Conservation (phyloP, 176 grass and related monocot genomes). For the Pontederia paniculata region DNA sequence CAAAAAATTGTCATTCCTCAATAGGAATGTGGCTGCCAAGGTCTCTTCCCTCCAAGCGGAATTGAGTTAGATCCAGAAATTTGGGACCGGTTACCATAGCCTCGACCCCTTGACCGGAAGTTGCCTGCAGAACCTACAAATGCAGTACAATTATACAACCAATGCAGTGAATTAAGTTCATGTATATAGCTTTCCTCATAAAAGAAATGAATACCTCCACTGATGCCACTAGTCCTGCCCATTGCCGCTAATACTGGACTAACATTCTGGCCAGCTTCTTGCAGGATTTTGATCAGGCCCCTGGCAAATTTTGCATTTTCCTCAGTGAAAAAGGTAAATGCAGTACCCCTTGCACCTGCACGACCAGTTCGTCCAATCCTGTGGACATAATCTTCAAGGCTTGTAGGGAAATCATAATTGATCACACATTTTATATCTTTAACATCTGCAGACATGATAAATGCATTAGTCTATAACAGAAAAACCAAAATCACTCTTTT, state of each 20-base stretch:
- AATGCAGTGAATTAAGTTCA: neutral
- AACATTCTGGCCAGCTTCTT: conserved; percentile 69
- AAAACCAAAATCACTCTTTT: neutral
- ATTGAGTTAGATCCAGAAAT: conserved; percentile 46
- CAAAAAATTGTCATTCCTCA: neutral
- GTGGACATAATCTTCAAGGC: conserved; percentile 94
- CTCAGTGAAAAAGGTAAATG: conserved; percentile 81
- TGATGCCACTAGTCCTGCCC: conserved; percentile 35
- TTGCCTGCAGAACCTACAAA: conserved; percentile 32
- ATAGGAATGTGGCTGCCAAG: conserved; percentile 12
- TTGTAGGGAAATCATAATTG: conserved; percentile 95
- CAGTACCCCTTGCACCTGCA: conserved; percentile 80
- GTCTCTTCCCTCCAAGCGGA: conserved; percentile 33
- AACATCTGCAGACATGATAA: conserved; percentile 58
- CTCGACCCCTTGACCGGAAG: conserved; percentile 50
- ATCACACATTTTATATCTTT: conserved; percentile 99
- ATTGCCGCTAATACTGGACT: conserved; percentile 64
- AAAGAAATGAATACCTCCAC: conserved; percentile 32
- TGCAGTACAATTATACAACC: too few relatives aligned
- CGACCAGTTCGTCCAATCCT: conserved; percentile 93
- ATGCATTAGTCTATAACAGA: conserved; percentile 15
- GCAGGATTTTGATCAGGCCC: conserved; percentile 75
- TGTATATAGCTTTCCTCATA: neutral
- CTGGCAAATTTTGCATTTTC: conserved; percentile 61
- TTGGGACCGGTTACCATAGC: conserved; percentile 36